A percentile compares a stretch with the other conserved stretches of the same genome.
Evolutionary conservation across 2,329 filamentous ascomycete genomes (phyloP).

Genomic region (Sclerotinia glacialis): DNA sequence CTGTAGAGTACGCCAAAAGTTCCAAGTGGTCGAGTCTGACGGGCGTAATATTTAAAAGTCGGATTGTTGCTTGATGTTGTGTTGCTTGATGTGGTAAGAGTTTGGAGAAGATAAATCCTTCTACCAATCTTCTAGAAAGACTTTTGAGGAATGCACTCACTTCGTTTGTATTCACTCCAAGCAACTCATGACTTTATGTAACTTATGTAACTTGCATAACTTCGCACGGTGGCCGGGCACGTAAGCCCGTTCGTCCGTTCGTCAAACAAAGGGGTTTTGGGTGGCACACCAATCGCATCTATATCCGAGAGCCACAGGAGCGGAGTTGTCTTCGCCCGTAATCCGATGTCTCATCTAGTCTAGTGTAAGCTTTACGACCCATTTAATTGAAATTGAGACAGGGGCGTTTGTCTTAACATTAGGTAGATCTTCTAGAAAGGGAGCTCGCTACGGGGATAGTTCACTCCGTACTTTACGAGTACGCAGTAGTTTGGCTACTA

Average conservation of each 20-base stretch:
- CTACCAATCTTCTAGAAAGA: neutral
- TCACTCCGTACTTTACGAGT: neutral
- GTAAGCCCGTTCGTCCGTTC: too few relatives aligned
- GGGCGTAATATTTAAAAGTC: too few relatives aligned
- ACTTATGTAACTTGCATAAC: neutral
- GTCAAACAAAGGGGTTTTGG: neutral
- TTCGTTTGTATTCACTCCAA: neutral
- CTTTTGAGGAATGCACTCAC: neutral
- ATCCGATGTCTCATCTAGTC: neutral
- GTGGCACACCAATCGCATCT: neutral
- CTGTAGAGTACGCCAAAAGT: too few relatives aligned
- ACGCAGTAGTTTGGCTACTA: neutral
- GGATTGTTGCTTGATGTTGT: too few relatives aligned
- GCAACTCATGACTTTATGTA: neutral
- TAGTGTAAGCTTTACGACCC: neutral
- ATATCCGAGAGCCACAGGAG: neutral
- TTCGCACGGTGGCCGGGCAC: neutral
- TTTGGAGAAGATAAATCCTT: neutral
- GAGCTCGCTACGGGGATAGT: neutral
- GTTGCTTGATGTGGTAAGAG: too few relatives aligned
- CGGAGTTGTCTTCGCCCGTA: neutral
- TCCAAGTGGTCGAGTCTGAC: too few relatives aligned
- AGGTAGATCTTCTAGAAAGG: neutral
- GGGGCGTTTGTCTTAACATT: neutral
- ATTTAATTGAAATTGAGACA: slow-evolving; percentile 6